These are phyloP conservation scores for Pichia sporocuriosa DNA, from an alignment of 805 yeast species.

Conservation along the genomic window DNA sequence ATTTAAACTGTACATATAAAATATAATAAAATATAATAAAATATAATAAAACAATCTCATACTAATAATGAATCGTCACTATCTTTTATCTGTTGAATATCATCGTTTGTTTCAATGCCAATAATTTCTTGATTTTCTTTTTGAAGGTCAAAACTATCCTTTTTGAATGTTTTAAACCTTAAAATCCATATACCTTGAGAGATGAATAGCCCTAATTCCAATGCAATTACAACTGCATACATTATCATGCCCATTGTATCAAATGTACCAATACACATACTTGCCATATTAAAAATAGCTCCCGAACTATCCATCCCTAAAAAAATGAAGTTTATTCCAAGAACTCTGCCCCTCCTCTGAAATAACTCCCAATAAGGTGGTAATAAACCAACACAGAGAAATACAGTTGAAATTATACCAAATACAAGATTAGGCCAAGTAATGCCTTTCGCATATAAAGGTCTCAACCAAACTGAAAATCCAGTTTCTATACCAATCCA, in stretches of 20 bases:
- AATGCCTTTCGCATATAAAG: slow-evolving; percentile 35
- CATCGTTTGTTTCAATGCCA: neutral
- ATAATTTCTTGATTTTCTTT: neutral
- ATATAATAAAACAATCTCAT: neutral
- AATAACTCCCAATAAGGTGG: slow-evolving; percentile 87
- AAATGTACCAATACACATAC: slow-evolving; percentile 50
- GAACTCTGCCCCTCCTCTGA: slow-evolving; percentile 74
- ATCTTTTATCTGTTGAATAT: neutral
- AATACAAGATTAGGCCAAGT: slow-evolving; percentile 76
- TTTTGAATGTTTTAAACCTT: slow-evolving; percentile 28
- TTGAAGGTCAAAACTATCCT: neutral
- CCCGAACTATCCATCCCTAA: slow-evolving; percentile 72
- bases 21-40: neutral
- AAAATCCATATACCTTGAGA: slow-evolving; percentile 71
- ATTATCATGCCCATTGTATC: slow-evolving; percentile 76
- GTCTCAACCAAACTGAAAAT: slow-evolving; percentile 62
- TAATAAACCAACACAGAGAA: slow-evolving; percentile 68
- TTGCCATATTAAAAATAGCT: slow-evolving; percentile 65
- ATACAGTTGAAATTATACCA: slow-evolving; percentile 73
- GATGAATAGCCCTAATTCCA: slow-evolving; percentile 71
- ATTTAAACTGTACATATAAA: neutral
- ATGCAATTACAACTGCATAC: slow-evolving; percentile 62
- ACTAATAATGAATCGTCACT: neutral
- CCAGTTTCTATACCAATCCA: slow-evolving; percentile 63
- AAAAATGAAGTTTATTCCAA: slow-evolving; percentile 83